These are phyloP conservation scores for Macrocybe gigantea DNA, from an alignment of 768 basidiomycete genomes.

Conservation along the genomic window DNA sequence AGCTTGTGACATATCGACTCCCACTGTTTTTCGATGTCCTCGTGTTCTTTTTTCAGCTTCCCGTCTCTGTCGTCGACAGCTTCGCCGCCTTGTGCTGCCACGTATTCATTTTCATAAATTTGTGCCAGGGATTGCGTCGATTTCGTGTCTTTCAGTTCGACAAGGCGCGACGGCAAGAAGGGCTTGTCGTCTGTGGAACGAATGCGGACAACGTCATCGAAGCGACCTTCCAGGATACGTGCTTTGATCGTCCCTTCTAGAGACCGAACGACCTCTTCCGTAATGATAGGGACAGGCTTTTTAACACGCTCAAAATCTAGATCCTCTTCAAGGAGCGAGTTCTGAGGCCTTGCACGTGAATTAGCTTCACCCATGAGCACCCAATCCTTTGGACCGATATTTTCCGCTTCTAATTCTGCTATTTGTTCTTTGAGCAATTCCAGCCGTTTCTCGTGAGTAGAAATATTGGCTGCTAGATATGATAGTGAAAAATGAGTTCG, in stretches of 20 bases:
- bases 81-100: slow-evolving; percentile 55
- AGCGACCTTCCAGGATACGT: slow-evolving; percentile 77
- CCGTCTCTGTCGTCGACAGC: slow-evolving; percentile 77
- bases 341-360: slow-evolving; percentile 77
- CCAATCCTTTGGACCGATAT: slow-evolving; percentile 89
- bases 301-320: slow-evolving; percentile 90
- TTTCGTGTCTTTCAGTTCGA: slow-evolving; percentile 87
- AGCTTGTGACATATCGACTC: slow-evolving; percentile 81
- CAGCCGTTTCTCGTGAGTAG: slow-evolving; percentile 70
- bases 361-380: slow-evolving; percentile 87
- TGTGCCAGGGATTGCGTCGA: slow-evolving; percentile 88
- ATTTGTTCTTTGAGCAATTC: slow-evolving; percentile 75
- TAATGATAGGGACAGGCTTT: slow-evolving; percentile 84
- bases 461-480: slow-evolving; percentile 49
- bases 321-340: slow-evolving; percentile 89
- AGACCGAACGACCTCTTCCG: slow-evolving; percentile 75
- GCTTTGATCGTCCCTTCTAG: slow-evolving; percentile 91
- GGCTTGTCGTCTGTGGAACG: slow-evolving; percentile 76
- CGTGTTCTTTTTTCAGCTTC: slow-evolving; percentile 83
- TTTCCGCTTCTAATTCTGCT: slow-evolving; percentile 73
- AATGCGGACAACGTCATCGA: slow-evolving; percentile 89
- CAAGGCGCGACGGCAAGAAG: slow-evolving; percentile 83
- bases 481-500: slow-evolving; percentile 2
- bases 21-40: slow-evolving; percentile 80
- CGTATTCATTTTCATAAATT: slow-evolving; percentile 93